These are phyloP conservation scores for Fusarium concolor DNA, from an alignment of 2,329 filamentous ascomycete genomes.

Conservation along the genomic window DNA sequence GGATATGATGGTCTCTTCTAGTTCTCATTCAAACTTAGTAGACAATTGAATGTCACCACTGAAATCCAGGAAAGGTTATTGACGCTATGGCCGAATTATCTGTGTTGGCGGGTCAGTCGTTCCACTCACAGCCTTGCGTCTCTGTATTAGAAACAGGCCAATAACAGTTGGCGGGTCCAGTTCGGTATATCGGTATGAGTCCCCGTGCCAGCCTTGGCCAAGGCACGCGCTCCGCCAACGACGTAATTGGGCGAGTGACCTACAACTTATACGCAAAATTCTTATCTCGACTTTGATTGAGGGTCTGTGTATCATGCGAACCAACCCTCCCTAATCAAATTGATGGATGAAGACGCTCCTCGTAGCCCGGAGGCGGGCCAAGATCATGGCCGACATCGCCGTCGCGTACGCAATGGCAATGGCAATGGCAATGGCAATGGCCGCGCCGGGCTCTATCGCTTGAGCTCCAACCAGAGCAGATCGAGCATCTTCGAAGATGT, in stretches of 20 bases:
- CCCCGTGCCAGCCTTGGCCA: slow-evolving; percentile 41
- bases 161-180: slow-evolving; percentile 35
- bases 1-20: neutral
- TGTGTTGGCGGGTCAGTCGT: neutral
- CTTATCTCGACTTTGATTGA: slow-evolving; percentile 9
- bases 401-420: slow-evolving; percentile 36
- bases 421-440: slow-evolving; percentile 37
- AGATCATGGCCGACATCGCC: slow-evolving; percentile 31
- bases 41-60: neutral
- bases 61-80: neutral
- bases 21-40: neutral
- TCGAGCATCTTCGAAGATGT: slow-evolving; percentile 91
- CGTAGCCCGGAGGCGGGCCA: slow-evolving; percentile 31
- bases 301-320: slow-evolving; percentile 36
- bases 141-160: slow-evolving; percentile 17
- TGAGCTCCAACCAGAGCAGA: slow-evolving; percentile 77
- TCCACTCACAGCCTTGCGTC: slow-evolving; percentile 27
- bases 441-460: slow-evolving; percentile 65
- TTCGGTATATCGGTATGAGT: slow-evolving; percentile 28
- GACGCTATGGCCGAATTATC: neutral
- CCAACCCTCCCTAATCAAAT: slow-evolving; percentile 16
- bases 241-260: slow-evolving; percentile 39
- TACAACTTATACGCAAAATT: slow-evolving; percentile 29
- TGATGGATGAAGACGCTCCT: slow-evolving; percentile 48
- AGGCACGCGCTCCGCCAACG: slow-evolving; percentile 37